Evolutionary conservation across 495 filamentous ascomycete species (phyloP).

Genomic region (Aspergillus hancockii): DNA sequence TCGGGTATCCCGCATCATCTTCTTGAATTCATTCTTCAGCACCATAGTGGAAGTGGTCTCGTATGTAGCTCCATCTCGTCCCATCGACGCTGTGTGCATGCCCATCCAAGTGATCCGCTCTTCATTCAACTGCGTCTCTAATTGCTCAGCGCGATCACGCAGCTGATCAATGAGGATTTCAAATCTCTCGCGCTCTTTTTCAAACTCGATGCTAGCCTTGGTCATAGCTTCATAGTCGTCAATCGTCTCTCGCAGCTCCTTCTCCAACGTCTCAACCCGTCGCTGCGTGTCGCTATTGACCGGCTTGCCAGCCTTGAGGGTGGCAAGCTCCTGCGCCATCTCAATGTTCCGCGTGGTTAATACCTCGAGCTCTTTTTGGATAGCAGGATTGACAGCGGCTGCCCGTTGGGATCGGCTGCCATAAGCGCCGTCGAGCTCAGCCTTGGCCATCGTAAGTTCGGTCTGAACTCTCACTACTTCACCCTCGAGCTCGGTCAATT

Average conservation of each 20-base stretch:
- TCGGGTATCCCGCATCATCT: conserved; percentile 85
- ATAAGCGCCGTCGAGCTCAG: conserved; percentile 93
- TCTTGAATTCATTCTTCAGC: conserved; percentile 81
- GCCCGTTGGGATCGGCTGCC: conserved; percentile 76
- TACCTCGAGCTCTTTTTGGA: conserved; percentile 65
- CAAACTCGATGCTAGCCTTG: conserved; percentile 78
- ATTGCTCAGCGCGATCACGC: conserved; percentile 65
- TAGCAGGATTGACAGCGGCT: conserved; percentile 65
- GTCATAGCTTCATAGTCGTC: conserved; percentile 87
- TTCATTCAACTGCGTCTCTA: conserved; percentile 69
- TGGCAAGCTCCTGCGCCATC: conserved; percentile 59
- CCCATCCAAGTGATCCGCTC: conserved; percentile 74
- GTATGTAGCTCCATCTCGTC: conserved; percentile 42
- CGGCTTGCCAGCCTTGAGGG: conserved; percentile 46
- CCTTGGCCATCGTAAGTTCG: conserved; percentile 86
- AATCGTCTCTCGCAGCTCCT: conserved; percentile 79
- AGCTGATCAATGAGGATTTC: conserved; percentile 72
- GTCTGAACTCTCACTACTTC: conserved; percentile 86
- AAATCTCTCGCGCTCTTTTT: conserved; percentile 78
- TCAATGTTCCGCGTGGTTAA: conserved; percentile 61
- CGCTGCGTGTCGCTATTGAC: conserved; percentile 53
- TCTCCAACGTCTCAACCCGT: conserved; percentile 64
- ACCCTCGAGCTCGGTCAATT: conserved; percentile 73
- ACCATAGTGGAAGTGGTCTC: conserved; percentile 71
- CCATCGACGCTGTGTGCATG: conserved; percentile 53